Percentiles rank a stretch among this genome's conserved stretches.
These are phyloP conservation scores for Leptodermis oblonga DNA, from an alignment of 257 asterid genomes.

Conservation along the genomic window DNA sequence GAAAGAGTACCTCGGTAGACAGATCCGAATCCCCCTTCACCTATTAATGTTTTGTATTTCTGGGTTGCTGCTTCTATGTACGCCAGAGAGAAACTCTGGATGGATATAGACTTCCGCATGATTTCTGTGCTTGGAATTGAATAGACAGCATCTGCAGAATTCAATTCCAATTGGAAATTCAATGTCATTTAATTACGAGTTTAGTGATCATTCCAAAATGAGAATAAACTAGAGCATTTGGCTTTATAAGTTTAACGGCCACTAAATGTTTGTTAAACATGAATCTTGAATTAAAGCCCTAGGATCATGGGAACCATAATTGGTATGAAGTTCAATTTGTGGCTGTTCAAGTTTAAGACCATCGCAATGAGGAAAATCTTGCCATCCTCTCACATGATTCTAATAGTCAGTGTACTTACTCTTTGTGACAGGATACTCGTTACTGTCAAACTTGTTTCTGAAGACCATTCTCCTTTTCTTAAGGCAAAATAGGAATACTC, in stretches of 20 bases:
- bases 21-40: constrained; percentile 92
- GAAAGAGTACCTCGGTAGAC: constrained; percentile 73
- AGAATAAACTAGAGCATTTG: background rate
- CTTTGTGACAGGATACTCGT: constrained; percentile 56
- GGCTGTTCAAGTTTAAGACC: background rate
- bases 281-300: too few relatives aligned
- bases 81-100: constrained; percentile 49
- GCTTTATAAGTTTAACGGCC: background rate
- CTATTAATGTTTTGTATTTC: constrained; percentile 68
- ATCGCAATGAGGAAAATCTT: background rate
- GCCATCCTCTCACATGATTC: background rate
- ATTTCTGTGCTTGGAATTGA: constrained; percentile 61
- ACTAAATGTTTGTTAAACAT: background rate
- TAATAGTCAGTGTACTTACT: constrained; percentile 37
- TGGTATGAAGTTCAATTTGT: background rate
- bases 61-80: constrained; percentile 60
- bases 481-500: constrained; percentile 32
- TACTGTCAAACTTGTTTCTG: constrained; percentile 24
- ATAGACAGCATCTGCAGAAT: constrained; percentile 71
- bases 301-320: background rate
- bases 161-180: background rate
- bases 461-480: constrained; percentile 35
- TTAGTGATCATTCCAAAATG: background rate
- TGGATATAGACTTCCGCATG: constrained; percentile 42
- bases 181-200: background rate